phyloP scores from a whole-genome alignment of 768 basidiomycete species.

The Paxillus involutus region DNA sequence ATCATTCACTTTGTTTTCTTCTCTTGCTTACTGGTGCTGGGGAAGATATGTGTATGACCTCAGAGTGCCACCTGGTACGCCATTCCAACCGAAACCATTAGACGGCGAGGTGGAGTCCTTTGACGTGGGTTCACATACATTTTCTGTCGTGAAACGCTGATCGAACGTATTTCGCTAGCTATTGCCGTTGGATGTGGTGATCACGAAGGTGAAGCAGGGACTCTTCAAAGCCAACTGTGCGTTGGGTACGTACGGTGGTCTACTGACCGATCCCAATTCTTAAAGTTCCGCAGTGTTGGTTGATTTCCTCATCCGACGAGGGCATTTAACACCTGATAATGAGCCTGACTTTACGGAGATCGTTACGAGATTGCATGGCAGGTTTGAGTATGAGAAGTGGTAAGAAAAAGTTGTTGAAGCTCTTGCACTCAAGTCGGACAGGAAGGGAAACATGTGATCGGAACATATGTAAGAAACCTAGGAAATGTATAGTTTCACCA shows the following conservation, averaged over 20 bases:
- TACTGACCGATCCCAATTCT: not conserved
- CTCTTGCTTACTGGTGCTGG: not conserved
- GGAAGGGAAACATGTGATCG: too few relatives aligned
- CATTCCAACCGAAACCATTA: slow-evolving; percentile 66
- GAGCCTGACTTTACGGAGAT: slow-evolving; percentile 85
- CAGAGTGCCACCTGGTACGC: slow-evolving; percentile 52
- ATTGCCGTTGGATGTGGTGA: slow-evolving; percentile 59
- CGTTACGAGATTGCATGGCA: slow-evolving; percentile 67
- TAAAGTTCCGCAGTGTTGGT: slow-evolving; percentile 62
- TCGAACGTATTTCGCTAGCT: slow-evolving; percentile 44
- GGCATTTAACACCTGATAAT: slow-evolving; percentile 82
- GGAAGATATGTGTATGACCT: slow-evolving; percentile 85
- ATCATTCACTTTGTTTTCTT: not conserved
- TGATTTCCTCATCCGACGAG: slow-evolving; percentile 87
- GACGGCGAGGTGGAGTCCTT: slow-evolving; percentile 97
- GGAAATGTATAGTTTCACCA: too few relatives aligned
- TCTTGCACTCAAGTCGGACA: too few relatives aligned
- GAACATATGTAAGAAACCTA: too few relatives aligned
- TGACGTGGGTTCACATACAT: slow-evolving; percentile 49
- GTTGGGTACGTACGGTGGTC: slow-evolving; percentile 49
- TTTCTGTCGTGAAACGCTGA: not conserved
- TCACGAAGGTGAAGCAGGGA: slow-evolving; percentile 61
- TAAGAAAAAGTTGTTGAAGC: not conserved
- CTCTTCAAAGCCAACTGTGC: slow-evolving; percentile 95
- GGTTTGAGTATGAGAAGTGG: slow-evolving; percentile 66